Base-by-base conservation (phyloP, 1,284 basidiomycete genomes). In the Irpex rosettiformis region DNA sequence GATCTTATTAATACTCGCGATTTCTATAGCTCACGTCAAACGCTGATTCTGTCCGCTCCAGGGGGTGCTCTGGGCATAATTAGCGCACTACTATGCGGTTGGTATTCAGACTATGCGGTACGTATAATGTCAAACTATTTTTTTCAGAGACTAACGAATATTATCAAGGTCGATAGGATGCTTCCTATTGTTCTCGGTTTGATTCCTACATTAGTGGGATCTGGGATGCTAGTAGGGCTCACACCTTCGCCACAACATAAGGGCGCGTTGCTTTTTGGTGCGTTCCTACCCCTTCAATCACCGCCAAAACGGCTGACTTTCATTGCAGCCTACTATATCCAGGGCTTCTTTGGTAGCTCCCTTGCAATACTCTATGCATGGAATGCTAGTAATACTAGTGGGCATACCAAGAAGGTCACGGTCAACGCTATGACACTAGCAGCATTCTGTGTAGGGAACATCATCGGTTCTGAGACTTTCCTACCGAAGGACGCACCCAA, bases 371-470 rank as follows among this genome's bases (percentile, higher is more conserved):
- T 89, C 21, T 89, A 86, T 62, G 82, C 84, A 0, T 88, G 85
- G 65, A 86, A 86, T 57, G 84, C 84, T 0, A 82, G 81, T 53
- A 88, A 89, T 65, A 86, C 82, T 0, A 79, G 79, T 48, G 86
- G 86, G 1, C 81, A 85, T 56, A 88, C 85, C 1, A 88, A 89
- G 75, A 89, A 88, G 73, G 76, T 74, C 58, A 84, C 83, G 1
- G 75, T 86, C 56, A 87, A 88, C 62, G 81, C 83, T 1, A 72
- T 86, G 72, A 87, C 84, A 0, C 71, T 88, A 1, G 73, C 78
- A 0, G 72, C 80, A 0, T 88, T 88, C 69, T 79, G 77, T 54
- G 62, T 84, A 8, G 82, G 82, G 1, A 87, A 88, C 63, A 81
- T 85, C 51, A 74, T 84, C 28, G 84, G 82, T 3, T 78, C 83